Evolutionary conservation across 1,139 yeast species (phyloP).

Genomic region (Candida sojae): DNA sequence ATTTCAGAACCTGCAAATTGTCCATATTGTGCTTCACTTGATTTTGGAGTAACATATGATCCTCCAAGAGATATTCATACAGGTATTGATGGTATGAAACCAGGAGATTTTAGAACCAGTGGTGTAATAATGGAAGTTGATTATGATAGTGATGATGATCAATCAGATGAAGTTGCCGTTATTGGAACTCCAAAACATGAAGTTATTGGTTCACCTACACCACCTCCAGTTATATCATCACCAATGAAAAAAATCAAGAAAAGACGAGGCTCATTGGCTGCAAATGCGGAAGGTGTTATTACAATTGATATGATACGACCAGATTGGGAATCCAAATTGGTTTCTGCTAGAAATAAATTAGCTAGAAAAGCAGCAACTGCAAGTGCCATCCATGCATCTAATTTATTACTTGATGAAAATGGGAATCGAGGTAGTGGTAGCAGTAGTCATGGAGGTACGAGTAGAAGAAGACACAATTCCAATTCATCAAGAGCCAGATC

Average conservation of each 20-base stretch:
- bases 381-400: conserved; percentile 86
- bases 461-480: conserved; percentile 16
- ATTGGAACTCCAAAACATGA: conserved; percentile 6
- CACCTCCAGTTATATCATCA: conserved; percentile 8
- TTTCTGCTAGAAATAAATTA: conserved; percentile 69
- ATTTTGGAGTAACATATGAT: conserved; percentile 80
- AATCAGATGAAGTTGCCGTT: conserved; percentile 2
- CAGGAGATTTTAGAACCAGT: conserved; percentile 30
- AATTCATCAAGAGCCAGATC: conserved; percentile 8
- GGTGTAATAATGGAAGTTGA: conserved; percentile 8
- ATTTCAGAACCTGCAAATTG: conserved; percentile 89
- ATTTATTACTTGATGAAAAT: conserved; percentile 46
- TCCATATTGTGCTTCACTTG: conserved; percentile 89
- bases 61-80: conserved; percentile 58
- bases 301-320: conserved; percentile 85
- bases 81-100: conserved; percentile 53
- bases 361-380: conserved; percentile 94
- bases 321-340: conserved; percentile 82
- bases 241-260: conserved; percentile 3
- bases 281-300: conserved; percentile 65
- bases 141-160: conserved; percentile 11
- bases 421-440: neutral
- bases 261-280: conserved; percentile 52
- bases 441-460: conserved; percentile 1
- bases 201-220: conserved; percentile 9